These are phyloP conservation scores for Pseudocercospora pini-densiflorae DNA, from an alignment of 2,329 filamentous ascomycete genomes.

Conservation along the genomic window DNA sequence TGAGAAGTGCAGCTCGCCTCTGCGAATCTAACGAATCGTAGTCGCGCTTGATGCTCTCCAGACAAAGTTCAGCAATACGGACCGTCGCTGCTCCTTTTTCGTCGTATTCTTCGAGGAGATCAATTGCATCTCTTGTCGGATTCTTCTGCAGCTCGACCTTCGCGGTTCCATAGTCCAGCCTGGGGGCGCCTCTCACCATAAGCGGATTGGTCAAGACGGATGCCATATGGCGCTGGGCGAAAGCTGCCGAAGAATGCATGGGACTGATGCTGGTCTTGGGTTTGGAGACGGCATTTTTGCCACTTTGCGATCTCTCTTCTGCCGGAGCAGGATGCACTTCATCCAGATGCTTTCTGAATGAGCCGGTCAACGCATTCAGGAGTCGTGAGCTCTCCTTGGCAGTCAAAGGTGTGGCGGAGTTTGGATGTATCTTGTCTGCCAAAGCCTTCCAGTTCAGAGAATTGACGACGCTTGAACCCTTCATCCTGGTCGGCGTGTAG, in stretches of 20 bases:
- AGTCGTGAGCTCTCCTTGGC: conserved; percentile 63
- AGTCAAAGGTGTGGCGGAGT: conserved; percentile 54
- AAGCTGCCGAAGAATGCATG: conserved; percentile 42
- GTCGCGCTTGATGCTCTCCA: conserved; percentile 38
- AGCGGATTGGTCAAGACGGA: conserved; percentile 58
- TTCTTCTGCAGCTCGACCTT: conserved; percentile 33
- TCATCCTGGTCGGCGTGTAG: conserved; percentile 49
- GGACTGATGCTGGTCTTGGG: conserved; percentile 11
- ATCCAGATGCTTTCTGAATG: conserved; percentile 67
- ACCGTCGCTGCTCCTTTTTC: conserved; percentile 45
- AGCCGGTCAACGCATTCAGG: conserved; percentile 63
- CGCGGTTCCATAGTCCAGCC: conserved; percentile 30
- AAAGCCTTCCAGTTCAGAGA: conserved; percentile 51
- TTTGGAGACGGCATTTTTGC: conserved; percentile 11
- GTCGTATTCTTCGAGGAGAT: conserved; percentile 47
- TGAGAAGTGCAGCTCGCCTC: conserved; percentile 19
- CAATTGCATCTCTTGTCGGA: conserved; percentile 43
- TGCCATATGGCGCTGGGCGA: conserved; percentile 53
- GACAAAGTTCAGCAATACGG: conserved; percentile 44
- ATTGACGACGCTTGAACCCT: conserved; percentile 51
- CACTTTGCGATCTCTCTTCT: conserved; percentile 11
- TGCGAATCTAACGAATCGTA: conserved; percentile 26
- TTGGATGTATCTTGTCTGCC: conserved; percentile 58
- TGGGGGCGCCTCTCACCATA: conserved; percentile 36
- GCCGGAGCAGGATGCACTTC: conserved; percentile 55